Base-by-base conservation (phyloP, 495 filamentous ascomycete genomes). In the Trichoderma orchidacearum region DNA sequence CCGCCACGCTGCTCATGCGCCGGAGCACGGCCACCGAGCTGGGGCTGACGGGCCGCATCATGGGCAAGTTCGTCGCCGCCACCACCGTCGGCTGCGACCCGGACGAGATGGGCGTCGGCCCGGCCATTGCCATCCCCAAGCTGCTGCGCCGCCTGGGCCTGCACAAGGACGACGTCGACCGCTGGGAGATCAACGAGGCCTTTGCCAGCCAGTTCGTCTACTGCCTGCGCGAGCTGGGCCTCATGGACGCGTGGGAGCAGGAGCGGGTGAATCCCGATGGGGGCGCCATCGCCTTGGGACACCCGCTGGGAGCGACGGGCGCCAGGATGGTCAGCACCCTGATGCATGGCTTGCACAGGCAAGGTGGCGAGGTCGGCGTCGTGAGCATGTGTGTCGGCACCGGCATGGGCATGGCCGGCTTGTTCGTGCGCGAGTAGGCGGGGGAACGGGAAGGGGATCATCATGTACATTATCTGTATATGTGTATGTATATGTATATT, bases 181-280 rank as follows among this genome's bases (percentile, higher is more conserved):
- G 92, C n/a, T 96, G 90, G 90, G 91, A 96, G 77, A 84, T 96
- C 67, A 96, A 96, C 69, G 91, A 96, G 77, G 90, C 91, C 18
- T 96, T 95, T 71, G 91, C 91, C 3, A 87, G 84, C 55, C 91
- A 96, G 72, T 84, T 87, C 12, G 66, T 96, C 9, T 87, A 94
- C 72, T 92, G 85, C 64, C 66, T 89, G 31, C 72, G 87, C 61
- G 79, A 84, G 69, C 72, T 95, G 17, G 88, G 88, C 0, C 66
- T 90, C 28, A 78, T 85, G 62, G 63, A 69, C 57, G 72, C 59
- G 8, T 79, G 83, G 73, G 77, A 77, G 60, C 69, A 79, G 60
- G 79, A 77, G 3, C 79, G 75, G 73, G 84, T 96, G 1, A 96
- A 96, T 71, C 90, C 90, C 11, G 90, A 93, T 57, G 91, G 91